Conservation (phyloP, 2,329 filamentous ascomycete species). For the Elsinoe australis region DNA sequence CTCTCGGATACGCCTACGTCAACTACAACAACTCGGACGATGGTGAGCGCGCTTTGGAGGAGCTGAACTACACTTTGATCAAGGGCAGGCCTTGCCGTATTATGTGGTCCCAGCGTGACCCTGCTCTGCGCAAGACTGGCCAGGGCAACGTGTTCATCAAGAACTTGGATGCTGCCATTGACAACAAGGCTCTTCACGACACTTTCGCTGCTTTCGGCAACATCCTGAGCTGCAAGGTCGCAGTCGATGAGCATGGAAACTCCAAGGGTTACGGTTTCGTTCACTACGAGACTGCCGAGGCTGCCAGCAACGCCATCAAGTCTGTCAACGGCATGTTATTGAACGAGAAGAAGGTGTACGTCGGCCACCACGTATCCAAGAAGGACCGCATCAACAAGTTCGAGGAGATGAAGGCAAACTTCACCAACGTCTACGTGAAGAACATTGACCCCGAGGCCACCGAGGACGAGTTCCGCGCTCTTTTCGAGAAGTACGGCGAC, state of each 20-base stretch:
- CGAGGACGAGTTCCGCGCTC: constrained; percentile 87
- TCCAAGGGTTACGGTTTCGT: constrained; percentile 99
- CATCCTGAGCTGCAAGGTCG: constrained; percentile 99
- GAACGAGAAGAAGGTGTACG: constrained; percentile 99
- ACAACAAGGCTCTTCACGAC: constrained; percentile 99
- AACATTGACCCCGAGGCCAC: constrained; percentile 79
- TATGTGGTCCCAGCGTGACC: constrained; percentile 99
- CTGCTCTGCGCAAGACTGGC: constrained; percentile 96
- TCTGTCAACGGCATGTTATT: constrained; percentile 99
- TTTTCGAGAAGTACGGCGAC: constrained; percentile 87
- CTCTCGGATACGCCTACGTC: constrained; percentile 97
- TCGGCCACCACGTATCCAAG: constrained; percentile 98
- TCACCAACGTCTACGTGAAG: constrained; percentile 99
- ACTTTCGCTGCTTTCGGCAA: constrained; percentile 98
- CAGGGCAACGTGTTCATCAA: constrained; percentile 99
- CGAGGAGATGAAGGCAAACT: constrained; percentile 99
- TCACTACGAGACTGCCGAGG: constrained; percentile 98
- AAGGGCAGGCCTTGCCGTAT: constrained; percentile 98
- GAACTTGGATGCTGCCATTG: constrained; percentile 96
- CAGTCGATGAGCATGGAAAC: constrained; percentile 90
- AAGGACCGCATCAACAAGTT: constrained; percentile 99
- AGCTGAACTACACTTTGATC: constrained; percentile 99
- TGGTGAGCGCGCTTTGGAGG: constrained; percentile 96
- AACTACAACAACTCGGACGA: constrained; percentile 98
- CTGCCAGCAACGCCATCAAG: constrained; percentile 94